Percentiles rank a stretch among this genome's conserved stretches.
Conservation (phyloP, 331 rosid species). For the Pyracantha coccinea region DNA sequence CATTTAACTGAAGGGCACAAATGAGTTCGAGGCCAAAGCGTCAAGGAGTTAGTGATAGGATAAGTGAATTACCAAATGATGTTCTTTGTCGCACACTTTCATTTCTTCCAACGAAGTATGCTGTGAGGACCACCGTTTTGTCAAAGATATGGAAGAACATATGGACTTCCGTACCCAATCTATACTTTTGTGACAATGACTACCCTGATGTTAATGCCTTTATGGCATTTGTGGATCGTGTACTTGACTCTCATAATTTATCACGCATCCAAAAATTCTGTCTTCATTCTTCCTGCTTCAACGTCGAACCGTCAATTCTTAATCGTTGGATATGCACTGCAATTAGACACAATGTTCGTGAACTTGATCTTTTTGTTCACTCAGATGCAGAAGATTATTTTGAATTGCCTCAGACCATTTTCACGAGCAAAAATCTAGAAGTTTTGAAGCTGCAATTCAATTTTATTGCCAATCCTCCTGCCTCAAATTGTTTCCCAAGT, state of each 20-base stretch:
- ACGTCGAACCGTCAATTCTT: background rate
- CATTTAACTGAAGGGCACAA: background rate
- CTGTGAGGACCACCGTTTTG: slow-evolving; percentile 7
- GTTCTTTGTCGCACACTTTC: background rate
- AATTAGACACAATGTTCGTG: background rate
- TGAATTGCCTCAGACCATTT: background rate
- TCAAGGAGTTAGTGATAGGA: background rate
- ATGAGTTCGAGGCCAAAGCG: background rate
- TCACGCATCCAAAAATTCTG: background rate
- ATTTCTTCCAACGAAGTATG: background rate
- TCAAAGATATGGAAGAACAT: slow-evolving; percentile 4
- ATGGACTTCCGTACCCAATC: background rate
- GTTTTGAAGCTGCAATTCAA: background rate
- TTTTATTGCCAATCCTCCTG: background rate
- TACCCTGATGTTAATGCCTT: background rate
- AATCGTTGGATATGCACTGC: background rate
- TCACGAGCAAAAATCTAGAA: background rate
- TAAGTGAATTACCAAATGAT: background rate
- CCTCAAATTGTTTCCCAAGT: too few species aligned
- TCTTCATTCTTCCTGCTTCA: background rate
- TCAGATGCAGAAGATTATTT: background rate
- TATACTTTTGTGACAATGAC: background rate
- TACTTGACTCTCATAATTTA: background rate
- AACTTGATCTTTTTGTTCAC: background rate
- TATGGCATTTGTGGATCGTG: background rate